Evolutionary conservation across 768 basidiomycete genomes (phyloP), one percentile per base, ranked within the genome.

Genomic region (Boletus patriciae): DNA sequence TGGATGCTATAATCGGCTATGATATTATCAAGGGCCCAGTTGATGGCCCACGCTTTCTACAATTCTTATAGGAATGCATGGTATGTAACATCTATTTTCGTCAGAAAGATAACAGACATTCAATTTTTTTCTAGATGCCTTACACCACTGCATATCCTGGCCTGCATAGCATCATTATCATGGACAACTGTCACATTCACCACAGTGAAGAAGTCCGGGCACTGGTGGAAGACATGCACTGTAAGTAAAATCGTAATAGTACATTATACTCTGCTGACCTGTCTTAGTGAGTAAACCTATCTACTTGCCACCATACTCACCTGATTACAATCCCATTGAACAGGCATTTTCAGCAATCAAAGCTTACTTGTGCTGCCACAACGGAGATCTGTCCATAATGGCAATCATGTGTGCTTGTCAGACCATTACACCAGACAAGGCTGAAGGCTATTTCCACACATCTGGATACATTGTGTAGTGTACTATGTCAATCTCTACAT

Each of bases 161-260:
- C 0, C 37, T 29, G 0, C 1, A 3, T 4, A 59, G 60, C 23
- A 43, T 73, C 0, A 40, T 71, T 3, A 29, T 70, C 1, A 60
- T 70, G 37, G 63, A 72, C 41, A 71, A 69, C 29, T 65, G 60
- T 27, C 21, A 16, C 3, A 72, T 70, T n/a, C 66, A 48, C 41
- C 40, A 55, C 0, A 6, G 21, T 4, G 18, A 55, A 63, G 62
- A 67, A 23, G 58, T 74, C 5, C 16, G 13, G 1, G 34, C 41
- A n/a, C n/a, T n/a, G n/a, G n/a, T n/a, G n/a, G n/a, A n/a, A 46
- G 62, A 61, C 47, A 31, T 68, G 61, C 45, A 65, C 56, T 5
- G 53, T 70, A n/a, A n/a, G n/a, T n/a, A n/a, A n/a, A n/a, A n/a
- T n/a, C 50, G 15, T 46, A n/a, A n/a, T 21, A 1, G 1, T 16